Evolutionary conservation across 2,329 filamentous ascomycete genomes (phyloP), one percentile per base, ranked within the genome.

Genomic region (Trichoderma oligosporum): DNA sequence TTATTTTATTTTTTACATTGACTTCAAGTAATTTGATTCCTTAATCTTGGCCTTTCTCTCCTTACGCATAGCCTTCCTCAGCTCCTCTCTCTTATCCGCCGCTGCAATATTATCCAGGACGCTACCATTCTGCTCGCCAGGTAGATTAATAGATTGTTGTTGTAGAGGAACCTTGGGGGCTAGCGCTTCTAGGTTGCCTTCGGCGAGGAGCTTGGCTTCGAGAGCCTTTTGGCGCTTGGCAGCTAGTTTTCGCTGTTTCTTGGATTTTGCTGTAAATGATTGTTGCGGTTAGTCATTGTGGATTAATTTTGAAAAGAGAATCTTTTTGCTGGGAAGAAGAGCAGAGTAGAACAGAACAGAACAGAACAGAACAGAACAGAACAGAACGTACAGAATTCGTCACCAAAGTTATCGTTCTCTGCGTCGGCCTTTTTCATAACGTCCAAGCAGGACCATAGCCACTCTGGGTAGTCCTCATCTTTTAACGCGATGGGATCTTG

Each of bases 1-100:
- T 16, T 22, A 48, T 14, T 20, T 12, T 7, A 35, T 31, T 12
- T 38, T 63, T 76, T 78, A 84, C 87, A 92, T 90, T 41, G 84
- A 83, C 81, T 87, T 89, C 74, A 94, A 82, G 80, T 91, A 94
- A 76, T 94, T 94, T 69, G 74, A 75, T 78, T 94, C 89, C 83
- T 92, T 93, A 68, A 94, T 94, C 73, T 80, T 82, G 59, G 82
- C 82, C 74, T 86, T 83, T 69, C 89, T 79, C 76, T 91, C 87
- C 70, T 82, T 82, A 67, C 89, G 82, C 87, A 91, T 85, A 31
- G 84, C 85, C 74, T 79, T 82, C 63, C 79, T 87, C 66, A 92
- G 75, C 65, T 85, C 83, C 61, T 80, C 78, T 68, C 88, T 78
- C 68, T 82, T 76, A 27, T 71, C 66, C 8, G 69, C 73, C 31